Base-by-base conservation (phyloP, 768 basidiomycete species). In the Vararia minispora region DNA sequence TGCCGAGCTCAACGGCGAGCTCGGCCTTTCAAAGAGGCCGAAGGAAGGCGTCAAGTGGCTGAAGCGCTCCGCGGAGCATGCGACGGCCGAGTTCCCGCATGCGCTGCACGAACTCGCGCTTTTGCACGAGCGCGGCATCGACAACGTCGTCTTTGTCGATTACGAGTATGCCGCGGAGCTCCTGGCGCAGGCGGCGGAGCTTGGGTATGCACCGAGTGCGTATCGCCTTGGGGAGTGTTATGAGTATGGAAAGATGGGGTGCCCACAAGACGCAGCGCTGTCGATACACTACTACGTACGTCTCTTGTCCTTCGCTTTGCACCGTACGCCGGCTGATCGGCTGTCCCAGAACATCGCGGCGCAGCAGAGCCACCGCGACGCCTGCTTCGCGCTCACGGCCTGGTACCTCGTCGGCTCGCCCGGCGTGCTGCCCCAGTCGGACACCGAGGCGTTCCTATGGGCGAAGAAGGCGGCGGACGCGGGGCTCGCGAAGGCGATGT, bases 401-500 rank as follows among this genome's bases (percentile, higher is more conserved):
- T 99, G 94, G 94, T 99, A 99, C 55, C 80, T 99, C 46, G 94
- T 98, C 43, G 95, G 95, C 33, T 97, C 92, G 7, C 88, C 92
- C 0, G 94, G 95, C 17, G 90, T 99, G 2, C 72, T 99, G 12
- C 94, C 95, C 1, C 95, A 99, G 55, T 95, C 91, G 0, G 95
- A 99, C 56, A 98, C 94, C 0, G 95, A 99, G 55, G 95, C 95
- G 9, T 98, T 79, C 60, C 65, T 99, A 3, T 99, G 95, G 95
- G 89, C 95, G 5, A 86, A 86, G 61, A 91, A 80, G 52, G 91
- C 95, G 17, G 92, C 91, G 13, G 92, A 97, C 22, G 76, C 72
- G 9, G 94, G 90, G 1, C 69, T 99, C 11, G 73, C 78, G 4
- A 99, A 99, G 58, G 95, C 95, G 9, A 86, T 95, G 78, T 99